Percentiles rank a stretch among this genome's conserved stretches.
Conservation (phyloP, 352 stramenopile species). For the Lagenidium giganteum region DNA sequence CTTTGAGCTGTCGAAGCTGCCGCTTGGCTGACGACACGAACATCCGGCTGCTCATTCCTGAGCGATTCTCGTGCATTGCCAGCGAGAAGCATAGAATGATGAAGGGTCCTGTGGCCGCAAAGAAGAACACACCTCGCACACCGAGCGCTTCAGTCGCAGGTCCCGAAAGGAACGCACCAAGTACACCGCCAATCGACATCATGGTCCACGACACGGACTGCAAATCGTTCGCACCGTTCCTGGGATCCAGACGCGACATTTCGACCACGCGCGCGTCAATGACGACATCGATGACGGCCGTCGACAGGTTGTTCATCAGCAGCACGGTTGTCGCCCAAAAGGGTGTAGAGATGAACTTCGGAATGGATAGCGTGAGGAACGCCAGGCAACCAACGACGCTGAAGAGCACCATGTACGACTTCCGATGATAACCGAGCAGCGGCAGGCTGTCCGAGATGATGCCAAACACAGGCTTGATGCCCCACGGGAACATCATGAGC, state of each 20-base stretch:
- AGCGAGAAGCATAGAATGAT: conserved; percentile 87
- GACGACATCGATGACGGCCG: conserved; percentile 95
- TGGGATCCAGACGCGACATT: conserved; percentile 84
- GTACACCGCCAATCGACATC: conserved; percentile 89
- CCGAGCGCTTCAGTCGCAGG: conserved; percentile 88
- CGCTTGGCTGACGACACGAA: conserved; percentile 46
- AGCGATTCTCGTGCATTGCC: conserved; percentile 83
- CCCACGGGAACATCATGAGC: conserved; percentile 94
- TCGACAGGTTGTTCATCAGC: conserved; percentile 82
- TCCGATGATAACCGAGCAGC: conserved; percentile 92
- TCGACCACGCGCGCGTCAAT: conserved; percentile 96
- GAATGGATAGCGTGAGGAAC: conserved; percentile 58
- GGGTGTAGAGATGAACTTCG: conserved; percentile 45
- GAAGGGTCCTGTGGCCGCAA: conserved; percentile 87
- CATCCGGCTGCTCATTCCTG: conserved; percentile 30
- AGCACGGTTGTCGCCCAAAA: conserved; percentile 51
- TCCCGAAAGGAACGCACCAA: conserved; percentile 91
- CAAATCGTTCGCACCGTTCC: conserved; percentile 88
- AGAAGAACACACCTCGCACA: conserved; percentile 90
- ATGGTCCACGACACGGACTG: conserved; percentile 94
- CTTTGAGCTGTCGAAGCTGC: conserved; percentile 61
- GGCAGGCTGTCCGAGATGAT: conserved; percentile 94
- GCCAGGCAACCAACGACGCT: conserved; percentile 58
- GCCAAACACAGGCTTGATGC: conserved; percentile 95
- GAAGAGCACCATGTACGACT: conserved; percentile 93